Base-by-base conservation (phyloP, 1,139 yeast species). In the Saccharomyces pastorianus region DNA sequence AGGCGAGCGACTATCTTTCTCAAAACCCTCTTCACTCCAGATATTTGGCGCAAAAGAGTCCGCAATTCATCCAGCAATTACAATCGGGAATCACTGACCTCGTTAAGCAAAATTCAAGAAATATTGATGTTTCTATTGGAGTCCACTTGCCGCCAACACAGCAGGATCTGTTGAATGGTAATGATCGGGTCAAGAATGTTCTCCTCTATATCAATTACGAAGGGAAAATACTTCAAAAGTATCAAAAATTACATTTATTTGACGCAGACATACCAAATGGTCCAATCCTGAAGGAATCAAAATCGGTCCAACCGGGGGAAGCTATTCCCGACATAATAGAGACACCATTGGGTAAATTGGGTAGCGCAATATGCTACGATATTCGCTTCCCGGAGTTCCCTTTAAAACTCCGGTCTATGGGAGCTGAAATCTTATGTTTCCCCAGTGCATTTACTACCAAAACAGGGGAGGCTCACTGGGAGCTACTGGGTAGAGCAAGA, bases 401-500 rank as follows among this genome's bases (percentile, higher is more conserved):
- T 1, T 66, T 86, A 34, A 69, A 82, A 48, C 73, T 88, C 47
- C 75, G 96, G 47, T 67, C 80, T 25, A 64, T 74, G 47, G 97
- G 97, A 1, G 96, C 97, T 0, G 79, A 89, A 55, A 72, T 91
- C 32, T 64, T 93, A 29, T 79, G 91, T 1, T 93, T 75, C 63
- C 98, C 99, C 0, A 85, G 95, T 42, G 98, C 98, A 0, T 93
- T 95, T 73, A 91, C 98, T 0, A 81, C 87, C 64, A 82, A 84
- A 62, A 93, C 98, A 0, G 98, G 99, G 0, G 82, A 81, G 55
- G 93, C 93, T 0, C 98, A 93, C 65, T 93, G 98, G 96, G 83
- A 84, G 56, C 71, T 79, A 1, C 73, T 93, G 54, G 96, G 90
- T 1, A 76, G 82, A 46, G 84, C 96, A 0, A 74, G 97, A 50